Evolutionary conservation across 2,329 filamentous ascomycete genomes (phyloP).

Genomic region (Aspergillus jensenii): DNA sequence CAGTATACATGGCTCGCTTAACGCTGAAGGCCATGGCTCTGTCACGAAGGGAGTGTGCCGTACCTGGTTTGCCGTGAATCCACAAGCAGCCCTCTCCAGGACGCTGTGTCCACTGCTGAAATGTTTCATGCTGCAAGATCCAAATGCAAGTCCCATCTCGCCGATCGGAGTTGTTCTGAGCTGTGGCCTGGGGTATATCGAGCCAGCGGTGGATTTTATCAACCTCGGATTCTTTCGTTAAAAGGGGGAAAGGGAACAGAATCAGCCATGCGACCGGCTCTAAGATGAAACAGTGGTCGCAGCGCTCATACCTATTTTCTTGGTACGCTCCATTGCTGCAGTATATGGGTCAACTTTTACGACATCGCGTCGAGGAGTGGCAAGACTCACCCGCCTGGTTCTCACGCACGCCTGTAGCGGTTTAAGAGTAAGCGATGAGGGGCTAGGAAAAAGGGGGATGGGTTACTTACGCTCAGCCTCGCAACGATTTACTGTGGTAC

Average conservation of each 20-base stretch:
- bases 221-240: background rate
- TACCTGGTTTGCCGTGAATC: background rate
- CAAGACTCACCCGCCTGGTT: background rate
- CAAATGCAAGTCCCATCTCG: background rate
- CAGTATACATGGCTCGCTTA: too few relatives aligned
- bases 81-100: background rate
- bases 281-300: too few relatives aligned
- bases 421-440: background rate
- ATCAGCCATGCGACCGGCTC: background rate
- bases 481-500: too few relatives aligned
- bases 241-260: background rate
- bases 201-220: background rate
- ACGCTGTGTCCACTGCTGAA: background rate
- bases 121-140: background rate
- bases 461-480: too few relatives aligned
- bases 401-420: background rate
- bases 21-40: too few relatives aligned
- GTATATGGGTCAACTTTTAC: background rate
- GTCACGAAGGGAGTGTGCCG: background rate
- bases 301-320: background rate
- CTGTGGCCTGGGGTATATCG: background rate
- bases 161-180: background rate
- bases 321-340: background rate
- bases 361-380: background rate
- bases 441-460: too few relatives aligned